These are phyloP conservation scores for Limnanthes douglasii DNA, from an alignment of 345 rosid genomes.

Conservation along the genomic window DNA sequence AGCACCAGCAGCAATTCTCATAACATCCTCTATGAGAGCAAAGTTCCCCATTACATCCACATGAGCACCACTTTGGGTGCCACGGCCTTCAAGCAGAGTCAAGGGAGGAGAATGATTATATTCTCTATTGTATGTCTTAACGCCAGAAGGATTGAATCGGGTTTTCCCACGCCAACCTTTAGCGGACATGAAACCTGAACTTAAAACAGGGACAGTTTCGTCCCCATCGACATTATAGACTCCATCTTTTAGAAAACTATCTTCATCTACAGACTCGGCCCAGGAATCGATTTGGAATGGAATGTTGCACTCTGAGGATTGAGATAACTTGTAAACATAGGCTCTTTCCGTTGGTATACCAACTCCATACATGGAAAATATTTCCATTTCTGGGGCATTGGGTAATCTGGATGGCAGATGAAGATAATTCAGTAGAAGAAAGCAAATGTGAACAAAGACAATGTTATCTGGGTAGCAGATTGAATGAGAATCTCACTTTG, in stretches of 20 bases:
- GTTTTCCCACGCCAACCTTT: conserved; percentile 97
- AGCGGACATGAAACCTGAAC: conserved; percentile 89
- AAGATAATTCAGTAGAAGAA: conserved; percentile 10
- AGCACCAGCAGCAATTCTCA: conserved; percentile 81
- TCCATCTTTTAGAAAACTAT: conserved; percentile 61
- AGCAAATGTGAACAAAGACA: not conserved
- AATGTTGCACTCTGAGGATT: conserved; percentile 60
- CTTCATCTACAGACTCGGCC: conserved; percentile 42
- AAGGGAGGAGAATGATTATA: conserved; percentile 80
- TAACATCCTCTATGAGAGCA: conserved; percentile 71
- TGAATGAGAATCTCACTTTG: conserved; percentile 35
- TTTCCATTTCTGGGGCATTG: conserved; percentile 86
- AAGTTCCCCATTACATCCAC: conserved; percentile 98
- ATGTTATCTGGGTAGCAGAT: too few relatives aligned
- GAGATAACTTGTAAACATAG: conserved; percentile 58
- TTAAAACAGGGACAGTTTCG: conserved; percentile 81
- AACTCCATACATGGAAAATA: conserved; percentile 78
- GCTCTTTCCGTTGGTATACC: conserved; percentile 96
- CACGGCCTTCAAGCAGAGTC: conserved; percentile 78
- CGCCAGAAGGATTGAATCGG: conserved; percentile 81
- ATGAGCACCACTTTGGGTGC: conserved; percentile 84
- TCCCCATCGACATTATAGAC: conserved; percentile 83
- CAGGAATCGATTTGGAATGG: conserved; percentile 84
- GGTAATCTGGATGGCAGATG: conserved; percentile 39
- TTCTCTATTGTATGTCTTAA: conserved; percentile 55